Conservation (phyloP, 768 basidiomycete species). For the Ramaria rubella region DNA sequence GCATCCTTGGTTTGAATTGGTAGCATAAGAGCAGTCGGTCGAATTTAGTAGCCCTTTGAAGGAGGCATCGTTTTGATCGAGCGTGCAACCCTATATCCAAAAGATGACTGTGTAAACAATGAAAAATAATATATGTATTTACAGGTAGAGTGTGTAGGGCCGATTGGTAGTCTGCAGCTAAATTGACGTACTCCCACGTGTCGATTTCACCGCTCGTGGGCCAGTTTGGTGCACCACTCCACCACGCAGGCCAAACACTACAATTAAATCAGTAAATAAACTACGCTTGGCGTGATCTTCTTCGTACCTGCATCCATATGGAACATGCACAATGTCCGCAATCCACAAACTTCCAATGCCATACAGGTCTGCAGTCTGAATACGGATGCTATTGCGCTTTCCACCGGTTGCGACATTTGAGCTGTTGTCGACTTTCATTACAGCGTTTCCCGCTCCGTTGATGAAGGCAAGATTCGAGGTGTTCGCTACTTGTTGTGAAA, state of each 20-base stretch:
- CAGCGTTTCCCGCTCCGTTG: constrained; percentile 16
- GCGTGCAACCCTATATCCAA: neutral
- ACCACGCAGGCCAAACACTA: constrained; percentile 49
- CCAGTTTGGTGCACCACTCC: constrained; percentile 55
- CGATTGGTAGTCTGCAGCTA: constrained; percentile 57
- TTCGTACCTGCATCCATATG: constrained; percentile 28
- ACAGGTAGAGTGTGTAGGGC: constrained; percentile 63
- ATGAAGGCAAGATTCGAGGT: constrained; percentile 11
- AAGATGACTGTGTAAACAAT: too few species aligned
- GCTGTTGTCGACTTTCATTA: constrained; percentile 22
- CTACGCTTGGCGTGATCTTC: too few species aligned
- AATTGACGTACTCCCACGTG: constrained; percentile 77
- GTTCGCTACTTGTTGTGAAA: constrained; percentile 10
- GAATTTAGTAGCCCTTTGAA: constrained; percentile 35
- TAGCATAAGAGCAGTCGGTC: constrained; percentile 52
- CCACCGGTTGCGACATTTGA: constrained; percentile 23
- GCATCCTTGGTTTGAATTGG: constrained; percentile 60
- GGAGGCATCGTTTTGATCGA: neutral
- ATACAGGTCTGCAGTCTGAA: constrained; percentile 49
- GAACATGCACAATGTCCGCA: constrained; percentile 57
- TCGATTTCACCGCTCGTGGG: constrained; percentile 59
- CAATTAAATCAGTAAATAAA: neutral
- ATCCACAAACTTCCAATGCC: constrained; percentile 58
- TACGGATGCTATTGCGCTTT: constrained; percentile 65
- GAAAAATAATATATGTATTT: constrained; percentile 12